Percentiles rank a stretch among this genome's conserved stretches.
These are phyloP conservation scores for Aspergillus sergii DNA, from an alignment of 2,329 filamentous ascomycete species.

Conservation along the genomic window DNA sequence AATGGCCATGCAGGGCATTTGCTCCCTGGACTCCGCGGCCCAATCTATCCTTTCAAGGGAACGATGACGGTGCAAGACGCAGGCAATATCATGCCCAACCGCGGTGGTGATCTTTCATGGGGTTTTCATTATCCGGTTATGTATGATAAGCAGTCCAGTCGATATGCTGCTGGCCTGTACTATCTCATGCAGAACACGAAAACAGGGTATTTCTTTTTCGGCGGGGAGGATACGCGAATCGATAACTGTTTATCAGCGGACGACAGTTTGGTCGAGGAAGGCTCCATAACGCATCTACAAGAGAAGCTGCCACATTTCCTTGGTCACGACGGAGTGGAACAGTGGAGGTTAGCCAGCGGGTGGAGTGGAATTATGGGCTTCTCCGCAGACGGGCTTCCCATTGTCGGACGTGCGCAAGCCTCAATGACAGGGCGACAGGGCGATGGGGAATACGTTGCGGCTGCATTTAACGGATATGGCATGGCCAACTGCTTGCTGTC, in stretches of 20 bases:
- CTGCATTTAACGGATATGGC: conserved; percentile 67
- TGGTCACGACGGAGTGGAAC: conserved; percentile 7
- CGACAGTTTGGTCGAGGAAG: conserved; percentile 22
- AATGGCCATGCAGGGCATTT: conserved; percentile 48
- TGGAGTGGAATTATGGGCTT: conserved; percentile 53
- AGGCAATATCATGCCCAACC: conserved; percentile 18
- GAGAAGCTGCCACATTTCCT: conserved; percentile 24
- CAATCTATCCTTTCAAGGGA: conserved; percentile 42
- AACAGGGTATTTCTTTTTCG: conserved; percentile 31
- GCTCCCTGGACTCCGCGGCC: conserved; percentile 42
- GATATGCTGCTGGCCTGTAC: conserved; percentile 25
- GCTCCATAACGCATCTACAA: conserved; percentile 23
- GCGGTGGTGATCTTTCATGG: conserved; percentile 30
- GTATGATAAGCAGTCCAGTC: conserved; percentile 21
- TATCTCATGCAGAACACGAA: conserved; percentile 30
- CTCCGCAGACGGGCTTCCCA: conserved; percentile 52
- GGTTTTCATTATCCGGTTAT: conserved; percentile 31
- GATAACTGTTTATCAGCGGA: conserved; percentile 25
- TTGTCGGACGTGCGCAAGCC: conserved; percentile 53
- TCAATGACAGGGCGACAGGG: conserved; percentile 37
- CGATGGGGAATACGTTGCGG: conserved; percentile 54
- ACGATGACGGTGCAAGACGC: conserved; percentile 49
- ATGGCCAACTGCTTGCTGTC: conserved; percentile 59
- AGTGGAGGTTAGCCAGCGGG: conserved; percentile 27
- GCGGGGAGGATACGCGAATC: conserved; percentile 26